Conservation (phyloP, 768 basidiomycete genomes). For the Trametes villosa region DNA sequence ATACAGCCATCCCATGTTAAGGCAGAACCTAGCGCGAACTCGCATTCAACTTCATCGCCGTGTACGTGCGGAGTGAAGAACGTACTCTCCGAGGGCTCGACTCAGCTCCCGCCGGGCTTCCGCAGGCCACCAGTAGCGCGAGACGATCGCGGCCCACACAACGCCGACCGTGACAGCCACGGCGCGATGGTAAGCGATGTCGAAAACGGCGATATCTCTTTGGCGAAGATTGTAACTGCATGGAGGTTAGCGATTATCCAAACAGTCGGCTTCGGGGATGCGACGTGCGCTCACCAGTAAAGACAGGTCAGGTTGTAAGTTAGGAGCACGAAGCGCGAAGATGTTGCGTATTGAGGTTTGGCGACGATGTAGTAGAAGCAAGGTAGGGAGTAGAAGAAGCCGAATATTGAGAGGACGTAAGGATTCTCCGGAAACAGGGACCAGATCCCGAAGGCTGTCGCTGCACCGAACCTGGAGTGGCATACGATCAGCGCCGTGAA, state of each 20-base stretch:
- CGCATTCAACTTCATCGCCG: not conserved
- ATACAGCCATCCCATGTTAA: slow-evolving; percentile 95
- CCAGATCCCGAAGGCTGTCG: slow-evolving; percentile 73
- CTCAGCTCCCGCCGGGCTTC: slow-evolving; percentile 90
- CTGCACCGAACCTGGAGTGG: slow-evolving; percentile 69
- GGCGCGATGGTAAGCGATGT: slow-evolving; percentile 79
- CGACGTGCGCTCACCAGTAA: slow-evolving; percentile 39
- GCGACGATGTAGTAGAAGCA: slow-evolving; percentile 92
- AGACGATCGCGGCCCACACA: slow-evolving; percentile 87
- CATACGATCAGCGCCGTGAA: slow-evolving; percentile 21
- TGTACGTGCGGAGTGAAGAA: slow-evolving; percentile 11
- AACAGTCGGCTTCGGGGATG: no score
- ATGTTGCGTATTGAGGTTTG: slow-evolving; percentile 74
- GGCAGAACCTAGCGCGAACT: slow-evolving; percentile 70
- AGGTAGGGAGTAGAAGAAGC: slow-evolving; percentile 88
- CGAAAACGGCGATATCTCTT: slow-evolving; percentile 59
- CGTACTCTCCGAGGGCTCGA: slow-evolving; percentile 85
- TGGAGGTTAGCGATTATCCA: no score
- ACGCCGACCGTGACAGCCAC: slow-evolving; percentile 84
- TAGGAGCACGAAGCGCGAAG: slow-evolving; percentile 79
- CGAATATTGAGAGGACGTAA: slow-evolving; percentile 75
- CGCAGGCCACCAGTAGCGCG: slow-evolving; percentile 93
- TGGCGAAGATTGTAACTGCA: slow-evolving; percentile 80
- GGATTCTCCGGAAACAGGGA: slow-evolving; percentile 77
- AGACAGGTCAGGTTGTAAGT: slow-evolving; percentile 88